Conservation (phyloP, 257 asterid species). For the Solanum ossicruentum region DNA sequence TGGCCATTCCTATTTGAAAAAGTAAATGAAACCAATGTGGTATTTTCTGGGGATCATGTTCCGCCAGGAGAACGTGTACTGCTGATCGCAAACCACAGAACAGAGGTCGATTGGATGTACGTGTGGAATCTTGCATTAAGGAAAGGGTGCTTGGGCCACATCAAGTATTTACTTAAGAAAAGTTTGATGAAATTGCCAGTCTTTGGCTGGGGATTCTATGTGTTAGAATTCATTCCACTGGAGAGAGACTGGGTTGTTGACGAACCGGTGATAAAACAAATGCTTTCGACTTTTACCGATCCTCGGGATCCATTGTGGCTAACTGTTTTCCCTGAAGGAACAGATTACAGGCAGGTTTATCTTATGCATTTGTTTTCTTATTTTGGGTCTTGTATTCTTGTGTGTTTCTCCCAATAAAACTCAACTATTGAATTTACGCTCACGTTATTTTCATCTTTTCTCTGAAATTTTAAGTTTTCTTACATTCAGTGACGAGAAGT, state of each 20-base stretch:
- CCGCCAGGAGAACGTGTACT: constrained; percentile 55
- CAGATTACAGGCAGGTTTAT: constrained; percentile 65
- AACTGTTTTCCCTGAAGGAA: constrained; percentile 88
- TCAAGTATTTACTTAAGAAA: constrained; percentile 67
- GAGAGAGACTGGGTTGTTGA: constrained; percentile 81
- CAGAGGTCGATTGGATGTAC: constrained; percentile 96
- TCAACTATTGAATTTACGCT: not conserved
- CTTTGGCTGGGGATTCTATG: constrained; percentile 81
- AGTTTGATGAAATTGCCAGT: constrained; percentile 82
- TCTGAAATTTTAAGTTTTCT: not conserved
- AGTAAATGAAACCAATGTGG: constrained; percentile 54
- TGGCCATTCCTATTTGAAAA: constrained; percentile 83
- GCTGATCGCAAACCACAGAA: constrained; percentile 68
- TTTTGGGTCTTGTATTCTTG: not conserved
- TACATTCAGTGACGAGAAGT: constrained; percentile 61
- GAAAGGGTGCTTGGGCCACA: constrained; percentile 51
- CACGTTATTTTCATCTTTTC: not conserved
- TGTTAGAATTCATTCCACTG: constrained; percentile 72
- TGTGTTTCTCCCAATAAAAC: not conserved
- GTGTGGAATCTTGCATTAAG: constrained; percentile 82
- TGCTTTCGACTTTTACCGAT: constrained; percentile 41
- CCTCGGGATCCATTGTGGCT: constrained; percentile 76
- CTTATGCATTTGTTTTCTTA: not conserved
- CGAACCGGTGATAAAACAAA: constrained; percentile 29
- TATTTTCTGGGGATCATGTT: constrained; percentile 61